A percentile compares a stretch with the other conserved stretches of the same genome.
phyloP scores from a whole-genome alignment of 768 basidiomycete species.

The Russula lepida region DNA sequence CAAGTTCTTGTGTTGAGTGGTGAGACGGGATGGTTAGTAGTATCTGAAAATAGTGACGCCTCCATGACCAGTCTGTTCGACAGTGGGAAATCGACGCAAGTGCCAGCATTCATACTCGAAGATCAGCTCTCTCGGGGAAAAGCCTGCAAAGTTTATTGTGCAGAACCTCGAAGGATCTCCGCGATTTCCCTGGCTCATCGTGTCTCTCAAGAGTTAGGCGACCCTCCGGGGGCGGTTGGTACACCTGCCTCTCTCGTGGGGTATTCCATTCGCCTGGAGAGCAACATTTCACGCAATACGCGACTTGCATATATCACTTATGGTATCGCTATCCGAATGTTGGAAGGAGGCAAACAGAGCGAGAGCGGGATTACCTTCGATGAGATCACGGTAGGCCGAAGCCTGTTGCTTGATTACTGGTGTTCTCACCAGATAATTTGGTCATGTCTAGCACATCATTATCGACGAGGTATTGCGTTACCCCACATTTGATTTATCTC shows the following conservation, averaged over 20 bases:
- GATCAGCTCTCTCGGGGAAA: constrained; percentile 73
- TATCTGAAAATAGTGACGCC: constrained; percentile 4
- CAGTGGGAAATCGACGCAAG: constrained; percentile 95
- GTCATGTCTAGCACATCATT: constrained; percentile 65
- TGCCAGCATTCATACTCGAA: constrained; percentile 90
- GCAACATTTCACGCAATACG: constrained; percentile 71
- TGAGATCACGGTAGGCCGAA: constrained; percentile 73
- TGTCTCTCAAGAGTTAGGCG: constrained; percentile 90
- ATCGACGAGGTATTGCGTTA: constrained; percentile 69
- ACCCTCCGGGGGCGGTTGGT: constrained; percentile 69
- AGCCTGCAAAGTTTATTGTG: constrained; percentile 87
- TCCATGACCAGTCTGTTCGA: background rate
- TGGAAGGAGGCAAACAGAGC: constrained; percentile 71
- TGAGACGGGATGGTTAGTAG: constrained; percentile 60
- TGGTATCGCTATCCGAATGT: constrained; percentile 92
- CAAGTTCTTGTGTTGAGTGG: constrained; percentile 86
- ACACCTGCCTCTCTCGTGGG: constrained; percentile 76
- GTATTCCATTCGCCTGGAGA: constrained; percentile 91
- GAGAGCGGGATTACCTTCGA: constrained; percentile 80
- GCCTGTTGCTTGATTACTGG: constrained; percentile 1
- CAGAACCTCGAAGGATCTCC: constrained; percentile 92
- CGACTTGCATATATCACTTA: constrained; percentile 81
- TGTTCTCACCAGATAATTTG: constrained; percentile 13
- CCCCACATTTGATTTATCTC: constrained; percentile 1
- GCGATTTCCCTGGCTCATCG: constrained; percentile 93